phyloP scores from a whole-genome alignment of 2,329 filamentous ascomycete genomes.

The Diplodia mutila region DNA sequence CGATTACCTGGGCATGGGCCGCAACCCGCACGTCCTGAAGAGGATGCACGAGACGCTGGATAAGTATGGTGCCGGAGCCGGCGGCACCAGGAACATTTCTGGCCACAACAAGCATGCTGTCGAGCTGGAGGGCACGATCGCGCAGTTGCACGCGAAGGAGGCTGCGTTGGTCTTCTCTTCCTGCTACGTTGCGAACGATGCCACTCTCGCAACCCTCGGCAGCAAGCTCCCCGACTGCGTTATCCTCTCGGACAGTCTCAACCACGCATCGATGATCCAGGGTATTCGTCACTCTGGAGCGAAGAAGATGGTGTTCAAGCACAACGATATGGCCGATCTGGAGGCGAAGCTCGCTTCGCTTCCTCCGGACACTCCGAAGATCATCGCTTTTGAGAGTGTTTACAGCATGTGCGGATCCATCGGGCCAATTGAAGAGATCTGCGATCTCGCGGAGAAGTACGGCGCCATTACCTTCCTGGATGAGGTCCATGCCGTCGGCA shows the following conservation, averaged over 20 bases:
- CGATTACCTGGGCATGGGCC: constrained; percentile 97
- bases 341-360: constrained; percentile 90
- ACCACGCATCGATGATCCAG: constrained; percentile 99
- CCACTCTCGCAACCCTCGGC: constrained; percentile 92
- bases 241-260: constrained; percentile 94
- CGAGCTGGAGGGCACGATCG: constrained; percentile 76
- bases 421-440: constrained; percentile 93
- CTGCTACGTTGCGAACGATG: constrained; percentile 98
- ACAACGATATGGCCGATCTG: constrained; percentile 92
- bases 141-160: constrained; percentile 89
- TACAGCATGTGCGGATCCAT: constrained; percentile 99
- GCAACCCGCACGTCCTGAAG: constrained; percentile 82
- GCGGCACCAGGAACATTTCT: constrained; percentile 95
- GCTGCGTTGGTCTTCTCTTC: constrained; percentile 93
- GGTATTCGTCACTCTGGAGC: constrained; percentile 96
- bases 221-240: constrained; percentile 96
- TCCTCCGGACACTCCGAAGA: constrained; percentile 85
- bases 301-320: constrained; percentile 97
- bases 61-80: constrained; percentile 91
- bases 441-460: constrained; percentile 95
- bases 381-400: constrained; percentile 97
- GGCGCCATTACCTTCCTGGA: constrained; percentile 96
- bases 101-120: constrained; percentile 97
- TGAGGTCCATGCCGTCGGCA: constrained; percentile 97
- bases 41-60: constrained; percentile 95